phyloP scores from a whole-genome alignment of 2,329 filamentous ascomycete genomes.

The Botrytis cinerea region DNA sequence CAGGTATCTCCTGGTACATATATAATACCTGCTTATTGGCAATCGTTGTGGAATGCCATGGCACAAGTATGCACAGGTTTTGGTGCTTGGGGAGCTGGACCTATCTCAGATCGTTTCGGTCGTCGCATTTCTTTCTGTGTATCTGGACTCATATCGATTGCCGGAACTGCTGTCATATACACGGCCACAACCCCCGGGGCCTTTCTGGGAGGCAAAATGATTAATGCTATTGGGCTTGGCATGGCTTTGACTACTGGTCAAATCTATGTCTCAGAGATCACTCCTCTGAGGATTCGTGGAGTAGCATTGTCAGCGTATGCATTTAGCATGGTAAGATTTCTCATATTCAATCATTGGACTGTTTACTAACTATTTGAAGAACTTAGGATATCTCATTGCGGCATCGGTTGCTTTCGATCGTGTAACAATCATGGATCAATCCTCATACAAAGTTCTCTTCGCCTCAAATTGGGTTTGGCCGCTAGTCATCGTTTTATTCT shows the following conservation, averaged over 20 bases:
- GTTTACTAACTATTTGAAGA: background rate
- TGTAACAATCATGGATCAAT: slow-evolving; percentile 9
- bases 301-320: slow-evolving; percentile 18
- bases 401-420: slow-evolving; percentile 16
- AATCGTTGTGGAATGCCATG: slow-evolving; percentile 15
- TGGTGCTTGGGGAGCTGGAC: slow-evolving; percentile 15
- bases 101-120: background rate
- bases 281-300: slow-evolving; percentile 11
- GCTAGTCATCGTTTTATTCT: background rate
- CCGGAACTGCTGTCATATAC: background rate
- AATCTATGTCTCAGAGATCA: slow-evolving; percentile 13
- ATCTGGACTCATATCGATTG: background rate
- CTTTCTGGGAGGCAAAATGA: background rate
- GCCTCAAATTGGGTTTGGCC: slow-evolving; percentile 12
- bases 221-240: slow-evolving; percentile 4
- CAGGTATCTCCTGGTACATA: background rate
- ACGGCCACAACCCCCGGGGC: background rate
- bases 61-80: slow-evolving; percentile 12
- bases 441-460: slow-evolving; percentile 17
- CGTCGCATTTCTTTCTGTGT: background rate
- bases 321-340: background rate
- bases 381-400: slow-evolving; percentile 7
- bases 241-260: slow-evolving; percentile 16
- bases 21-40: slow-evolving; percentile 8
- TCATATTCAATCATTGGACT: background rate